Percentiles rank a stretch among this genome's conserved stretches.
Conservation (phyloP, 441 rosid genomes). For the Theobroma grandiflorum region DNA sequence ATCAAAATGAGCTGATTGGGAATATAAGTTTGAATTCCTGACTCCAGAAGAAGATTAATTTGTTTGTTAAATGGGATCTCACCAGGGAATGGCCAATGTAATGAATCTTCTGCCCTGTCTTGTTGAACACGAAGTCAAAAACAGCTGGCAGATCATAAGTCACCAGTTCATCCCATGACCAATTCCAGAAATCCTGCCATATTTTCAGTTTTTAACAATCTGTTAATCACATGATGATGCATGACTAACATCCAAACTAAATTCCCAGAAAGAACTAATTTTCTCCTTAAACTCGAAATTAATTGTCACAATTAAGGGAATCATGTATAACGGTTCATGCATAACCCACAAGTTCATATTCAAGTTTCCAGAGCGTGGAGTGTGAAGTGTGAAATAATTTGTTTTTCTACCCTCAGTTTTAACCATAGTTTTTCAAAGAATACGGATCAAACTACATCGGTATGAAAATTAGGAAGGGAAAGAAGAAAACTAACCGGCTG, state of each 20-base stretch:
- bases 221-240: background rate
- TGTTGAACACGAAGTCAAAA: conserved; percentile 58
- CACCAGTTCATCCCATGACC: conserved; percentile 96
- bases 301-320: no score
- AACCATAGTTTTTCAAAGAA: background rate
- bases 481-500: conserved; percentile 44
- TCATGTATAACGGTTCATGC: no score
- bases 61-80: conserved; percentile 15
- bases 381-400: no score
- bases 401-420: background rate
- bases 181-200: conserved; percentile 77
- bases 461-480: background rate
- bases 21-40: background rate
- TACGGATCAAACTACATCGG: background rate
- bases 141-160: conserved; percentile 75
- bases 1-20: background rate
- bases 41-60: background rate
- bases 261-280: no score
- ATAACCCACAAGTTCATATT: background rate
- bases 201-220: background rate
- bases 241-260: no score
- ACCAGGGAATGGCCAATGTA: conserved; percentile 96
- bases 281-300: no score
- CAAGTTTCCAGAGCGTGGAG: background rate
- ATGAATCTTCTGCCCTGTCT: conserved; percentile 77